Conservation (phyloP, 2,329 filamentous ascomycete genomes). For the Pseudofabraea citricarpa region DNA sequence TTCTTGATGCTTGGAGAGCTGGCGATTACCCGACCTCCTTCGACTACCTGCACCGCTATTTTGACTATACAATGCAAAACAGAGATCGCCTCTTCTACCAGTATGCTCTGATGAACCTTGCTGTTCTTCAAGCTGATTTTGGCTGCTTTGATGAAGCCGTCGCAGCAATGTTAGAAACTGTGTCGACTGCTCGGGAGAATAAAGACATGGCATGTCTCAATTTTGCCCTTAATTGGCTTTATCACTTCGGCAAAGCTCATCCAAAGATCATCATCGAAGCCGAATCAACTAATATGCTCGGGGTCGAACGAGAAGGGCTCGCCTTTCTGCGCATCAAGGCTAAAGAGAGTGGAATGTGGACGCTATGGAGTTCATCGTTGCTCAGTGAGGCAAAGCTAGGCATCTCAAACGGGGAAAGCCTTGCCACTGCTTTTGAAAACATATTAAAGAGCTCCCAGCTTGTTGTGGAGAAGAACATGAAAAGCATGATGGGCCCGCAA, state of each 20-base stretch:
- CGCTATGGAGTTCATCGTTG: constrained; percentile 75
- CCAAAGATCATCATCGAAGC: constrained; percentile 67
- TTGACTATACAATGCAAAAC: constrained; percentile 91
- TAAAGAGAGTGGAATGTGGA: constrained; percentile 81
- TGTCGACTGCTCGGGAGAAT: constrained; percentile 90
- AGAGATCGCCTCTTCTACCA: constrained; percentile 84
- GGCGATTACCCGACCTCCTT: constrained; percentile 89
- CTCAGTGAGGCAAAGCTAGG: constrained; percentile 81
- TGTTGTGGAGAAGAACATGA: constrained; percentile 71
- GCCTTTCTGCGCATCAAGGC: constrained; percentile 81
- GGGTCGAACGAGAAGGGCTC: constrained; percentile 75
- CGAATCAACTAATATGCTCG: constrained; percentile 68
- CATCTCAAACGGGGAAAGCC: constrained; percentile 65
- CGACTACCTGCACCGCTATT: constrained; percentile 89
- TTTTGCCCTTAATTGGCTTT: constrained; percentile 93
- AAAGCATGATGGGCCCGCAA: constrained; percentile 67
- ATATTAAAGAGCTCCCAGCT: constrained; percentile 80
- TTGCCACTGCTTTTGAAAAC: constrained; percentile 63
- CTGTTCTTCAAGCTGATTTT: constrained; percentile 91
- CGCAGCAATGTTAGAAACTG: constrained; percentile 91
- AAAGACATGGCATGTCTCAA: constrained; percentile 90
- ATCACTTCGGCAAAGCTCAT: constrained; percentile 86
- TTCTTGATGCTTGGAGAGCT: constrained; percentile 86
- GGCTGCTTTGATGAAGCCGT: constrained; percentile 86
- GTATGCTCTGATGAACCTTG: constrained; percentile 89